Conservation (phyloP, 2,329 filamentous ascomycete species). For the Fusarium torulosum region DNA sequence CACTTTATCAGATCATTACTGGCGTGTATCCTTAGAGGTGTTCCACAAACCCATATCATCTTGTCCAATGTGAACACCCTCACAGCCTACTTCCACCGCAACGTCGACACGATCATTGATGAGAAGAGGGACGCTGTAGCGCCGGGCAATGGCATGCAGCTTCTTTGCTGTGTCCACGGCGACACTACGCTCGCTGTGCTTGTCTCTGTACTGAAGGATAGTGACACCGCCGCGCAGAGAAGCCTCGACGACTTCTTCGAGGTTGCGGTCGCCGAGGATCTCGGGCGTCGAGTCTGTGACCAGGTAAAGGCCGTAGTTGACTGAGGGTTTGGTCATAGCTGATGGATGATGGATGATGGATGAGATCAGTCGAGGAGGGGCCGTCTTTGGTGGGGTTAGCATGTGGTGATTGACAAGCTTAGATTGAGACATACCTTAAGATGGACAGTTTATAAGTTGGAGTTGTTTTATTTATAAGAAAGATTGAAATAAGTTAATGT, state of each 20-base stretch:
- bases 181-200: constrained; percentile 78
- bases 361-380: background rate
- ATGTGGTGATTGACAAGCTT: background rate
- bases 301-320: constrained; percentile 87
- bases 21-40: background rate
- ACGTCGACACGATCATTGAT: constrained; percentile 96
- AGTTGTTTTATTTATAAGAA: background rate
- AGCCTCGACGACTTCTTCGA: constrained; percentile 79
- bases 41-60: constrained; percentile 81
- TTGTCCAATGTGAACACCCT: constrained; percentile 95
- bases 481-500: background rate
- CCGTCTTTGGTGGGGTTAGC: constrained; percentile 24
- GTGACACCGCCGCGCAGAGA: constrained; percentile 85
- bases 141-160: constrained; percentile 78
- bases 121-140: constrained; percentile 79
- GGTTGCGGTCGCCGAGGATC: constrained; percentile 78
- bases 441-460: background rate
- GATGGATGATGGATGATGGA: constrained; percentile 8
- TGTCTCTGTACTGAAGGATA: constrained; percentile 91
- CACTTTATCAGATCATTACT: constrained; percentile 10
- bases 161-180: constrained; percentile 77
- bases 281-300: constrained; percentile 93
- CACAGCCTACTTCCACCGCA: constrained; percentile 84
- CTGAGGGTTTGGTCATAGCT: constrained; percentile 46
- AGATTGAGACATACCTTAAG: background rate